Percentiles rank a stretch among this genome's conserved stretches.
Evolutionary conservation across 2,329 filamentous ascomycete species (phyloP).

Genomic region (Pseudocercospora pini-densiflorae): DNA sequence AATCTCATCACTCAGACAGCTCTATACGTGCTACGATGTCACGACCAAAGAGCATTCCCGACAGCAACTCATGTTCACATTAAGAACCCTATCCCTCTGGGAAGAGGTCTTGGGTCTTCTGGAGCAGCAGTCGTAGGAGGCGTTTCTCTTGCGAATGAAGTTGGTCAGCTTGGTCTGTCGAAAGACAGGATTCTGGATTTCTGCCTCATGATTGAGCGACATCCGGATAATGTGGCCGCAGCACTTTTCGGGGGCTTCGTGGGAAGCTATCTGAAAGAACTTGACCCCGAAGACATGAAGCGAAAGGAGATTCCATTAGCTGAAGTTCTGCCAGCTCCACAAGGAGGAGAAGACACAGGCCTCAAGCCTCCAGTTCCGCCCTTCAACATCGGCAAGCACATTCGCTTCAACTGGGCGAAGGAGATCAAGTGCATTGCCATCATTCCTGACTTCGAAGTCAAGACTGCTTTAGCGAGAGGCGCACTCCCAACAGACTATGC

Average conservation of each 20-base stretch:
- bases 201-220: slow-evolving; percentile 93
- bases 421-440: slow-evolving; percentile 98
- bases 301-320: slow-evolving; percentile 92
- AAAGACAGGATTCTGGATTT: slow-evolving; percentile 90
- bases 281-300: slow-evolving; percentile 85
- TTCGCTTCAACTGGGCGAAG: slow-evolving; percentile 90
- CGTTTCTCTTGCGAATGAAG: slow-evolving; percentile 89
- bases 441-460: slow-evolving; percentile 93
- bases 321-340: slow-evolving; percentile 88
- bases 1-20: slow-evolving; percentile 96
- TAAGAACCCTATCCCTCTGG: slow-evolving; percentile 91
- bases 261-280: slow-evolving; percentile 91
- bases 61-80: slow-evolving; percentile 89
- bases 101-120: slow-evolving; percentile 90
- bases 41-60: slow-evolving; percentile 84
- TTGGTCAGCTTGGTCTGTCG: slow-evolving; percentile 76
- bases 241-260: slow-evolving; percentile 96
- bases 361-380: slow-evolving; percentile 87
- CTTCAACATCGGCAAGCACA: slow-evolving; percentile 89
- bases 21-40: slow-evolving; percentile 91
- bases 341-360: slow-evolving; percentile 89
- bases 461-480: slow-evolving; percentile 87
- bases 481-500: slow-evolving; percentile 82
- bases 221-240: slow-evolving; percentile 93
- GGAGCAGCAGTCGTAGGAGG: slow-evolving; percentile 95